phyloP scores from a whole-genome alignment of 1,284 basidiomycete genomes.

The Microbotryum scabiosae region DNA sequence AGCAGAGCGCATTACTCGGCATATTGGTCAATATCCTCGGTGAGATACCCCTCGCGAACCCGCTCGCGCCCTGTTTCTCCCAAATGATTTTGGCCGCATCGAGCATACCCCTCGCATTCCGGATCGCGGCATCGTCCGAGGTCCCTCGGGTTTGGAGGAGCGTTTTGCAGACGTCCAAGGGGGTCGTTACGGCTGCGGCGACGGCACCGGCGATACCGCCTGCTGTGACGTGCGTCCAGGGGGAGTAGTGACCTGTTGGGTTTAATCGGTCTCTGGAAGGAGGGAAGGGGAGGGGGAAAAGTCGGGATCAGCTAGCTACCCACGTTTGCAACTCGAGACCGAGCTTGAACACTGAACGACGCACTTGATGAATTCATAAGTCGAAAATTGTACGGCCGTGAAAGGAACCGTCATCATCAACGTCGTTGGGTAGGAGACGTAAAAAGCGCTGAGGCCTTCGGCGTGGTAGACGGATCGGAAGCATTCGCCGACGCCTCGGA shows the following conservation, averaged over 20 bases:
- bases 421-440: conserved; percentile 97
- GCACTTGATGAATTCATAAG: conserved; percentile 84
- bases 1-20: conserved; percentile 95
- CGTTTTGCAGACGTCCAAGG: conserved; percentile 97
- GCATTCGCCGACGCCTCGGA: conserved; percentile 73
- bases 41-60: conserved; percentile 78
- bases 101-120: conserved; percentile 71
- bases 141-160: conserved; percentile 88
- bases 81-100: conserved; percentile 87
- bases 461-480: conserved; percentile 71
- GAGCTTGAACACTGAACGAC: background rate
- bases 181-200: conserved; percentile 91
- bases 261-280: conserved; percentile 57
- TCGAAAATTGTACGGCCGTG: conserved; percentile 94
- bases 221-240: conserved; percentile 77
- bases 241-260: conserved; percentile 78
- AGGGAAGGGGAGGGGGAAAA: no score
- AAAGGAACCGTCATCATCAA: conserved; percentile 95
- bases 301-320: background rate
- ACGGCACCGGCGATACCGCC: conserved; percentile 89
- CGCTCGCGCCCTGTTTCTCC: conserved; percentile 70
- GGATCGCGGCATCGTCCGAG: conserved; percentile 70
- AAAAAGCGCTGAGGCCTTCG: conserved; percentile 89
- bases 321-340: background rate
- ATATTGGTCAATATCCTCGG: conserved; percentile 91